Evolutionary conservation across 768 basidiomycete genomes (phyloP), one percentile per base, ranked within the genome.

Genomic region (Pseudohyphozyma bogoriensis): DNA sequence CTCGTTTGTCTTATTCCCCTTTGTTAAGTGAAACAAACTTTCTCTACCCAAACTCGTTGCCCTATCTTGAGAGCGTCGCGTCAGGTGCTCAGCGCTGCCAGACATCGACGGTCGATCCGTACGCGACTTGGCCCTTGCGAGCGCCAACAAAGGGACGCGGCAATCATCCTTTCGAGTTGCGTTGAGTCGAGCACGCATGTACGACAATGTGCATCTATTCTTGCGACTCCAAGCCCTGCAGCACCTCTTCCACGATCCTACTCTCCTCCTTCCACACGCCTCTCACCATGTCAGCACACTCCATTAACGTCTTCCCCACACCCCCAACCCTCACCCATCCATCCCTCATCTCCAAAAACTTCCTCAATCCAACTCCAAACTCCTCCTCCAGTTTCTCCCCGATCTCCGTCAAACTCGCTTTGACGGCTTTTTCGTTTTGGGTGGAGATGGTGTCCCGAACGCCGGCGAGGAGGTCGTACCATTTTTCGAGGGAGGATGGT

Each of bases 361-460:
- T 16, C 44, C 28, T 26, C 31, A 42, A 50, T 5, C 52, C 60
- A 12, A 39, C 42, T 11, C 20, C 29, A 15, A 49, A 35, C 36
- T 69, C 66, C 15, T 29, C 52, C 49, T 58, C 54, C 0, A 66
- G 47, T 10, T 31, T 31, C 8, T 45, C 31, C 26, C 68, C 68
- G 3, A 72, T 59, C 20, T 28, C 55, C 37, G 47, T 24, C 4
- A 74, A 35, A 39, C 57, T 60, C 5, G 13, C 31, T 9, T 46
- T 29, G 0, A 69, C 69, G 28, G 54, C 50, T 9, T 20, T 31
- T 52, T 74, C 74, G 65, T 72, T 74, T 16, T 51, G 32, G 0
- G 63, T 61, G 8, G 73, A 72, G 44, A 74, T 56, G 37, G 59
- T 68, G 20, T 69, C 70, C 9, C 13, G 26, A 8, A 33, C 52